A percentile compares a stretch with the other conserved stretches of the same genome.
phyloP scores from a whole-genome alignment of 257 asterid genomes.

The Capsicum chinense region DNA sequence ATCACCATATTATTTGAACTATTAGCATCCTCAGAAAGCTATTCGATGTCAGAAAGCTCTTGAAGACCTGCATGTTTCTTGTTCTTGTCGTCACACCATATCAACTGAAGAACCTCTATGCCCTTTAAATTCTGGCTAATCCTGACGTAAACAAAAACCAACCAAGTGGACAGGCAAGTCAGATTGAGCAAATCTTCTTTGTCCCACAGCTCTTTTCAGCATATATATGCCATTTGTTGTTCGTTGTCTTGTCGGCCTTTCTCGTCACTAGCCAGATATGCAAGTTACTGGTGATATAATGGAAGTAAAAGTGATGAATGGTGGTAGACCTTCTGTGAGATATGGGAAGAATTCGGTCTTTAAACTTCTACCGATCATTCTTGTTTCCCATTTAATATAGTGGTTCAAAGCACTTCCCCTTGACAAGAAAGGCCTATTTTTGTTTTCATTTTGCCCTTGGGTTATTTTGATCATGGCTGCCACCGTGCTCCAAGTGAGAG shows the following conservation, averaged over 20 bases:
- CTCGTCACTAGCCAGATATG: neutral
- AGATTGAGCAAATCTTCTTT: neutral
- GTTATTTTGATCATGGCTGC: neutral
- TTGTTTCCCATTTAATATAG: neutral
- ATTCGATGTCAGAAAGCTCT: neutral
- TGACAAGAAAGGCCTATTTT: neutral
- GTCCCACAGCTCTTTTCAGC: neutral
- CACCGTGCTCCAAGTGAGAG: neutral
- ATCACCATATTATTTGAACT: neutral
- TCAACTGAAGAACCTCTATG: neutral
- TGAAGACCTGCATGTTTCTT: neutral
- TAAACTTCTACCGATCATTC: neutral
- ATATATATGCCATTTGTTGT: neutral
- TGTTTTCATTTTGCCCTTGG: neutral
- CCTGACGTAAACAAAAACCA: neutral
- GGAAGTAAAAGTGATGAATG: neutral
- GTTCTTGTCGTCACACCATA: neutral
- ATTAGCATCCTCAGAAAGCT: constrained; percentile 10
- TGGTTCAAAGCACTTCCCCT: constrained; percentile 4
- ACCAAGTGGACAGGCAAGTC: constrained; percentile 12
- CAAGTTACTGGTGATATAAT: neutral
- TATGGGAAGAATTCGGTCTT: neutral
- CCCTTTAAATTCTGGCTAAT: neutral
- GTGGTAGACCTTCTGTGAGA: neutral
- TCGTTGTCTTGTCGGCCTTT: neutral